These are phyloP conservation scores for Penicillium sp. DNA, from an alignment of 2,329 filamentous ascomycete species.

Conservation along the genomic window DNA sequence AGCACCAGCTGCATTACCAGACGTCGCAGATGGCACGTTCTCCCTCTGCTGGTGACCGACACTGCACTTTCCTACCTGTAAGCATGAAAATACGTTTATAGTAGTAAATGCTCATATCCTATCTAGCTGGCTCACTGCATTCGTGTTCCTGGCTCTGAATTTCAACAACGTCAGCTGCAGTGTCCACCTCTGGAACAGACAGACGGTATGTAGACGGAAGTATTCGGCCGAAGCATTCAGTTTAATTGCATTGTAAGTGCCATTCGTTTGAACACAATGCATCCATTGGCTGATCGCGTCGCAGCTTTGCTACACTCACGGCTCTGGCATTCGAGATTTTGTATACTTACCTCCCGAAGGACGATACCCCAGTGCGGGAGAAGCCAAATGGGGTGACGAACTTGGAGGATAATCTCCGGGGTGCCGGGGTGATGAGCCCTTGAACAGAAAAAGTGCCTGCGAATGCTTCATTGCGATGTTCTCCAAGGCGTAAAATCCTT, in stretches of 20 bases:
- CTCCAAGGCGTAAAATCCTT: not conserved
- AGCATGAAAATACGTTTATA: not conserved
- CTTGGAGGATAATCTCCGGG: not conserved
- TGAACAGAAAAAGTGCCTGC: not conserved
- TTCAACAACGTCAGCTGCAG: conserved; percentile 19
- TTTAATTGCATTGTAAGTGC: conserved; percentile 24
- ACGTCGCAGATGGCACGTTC: conserved; percentile 13
- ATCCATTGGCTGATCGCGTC: not conserved
- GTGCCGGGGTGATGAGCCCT: not conserved
- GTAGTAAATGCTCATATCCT: not conserved
- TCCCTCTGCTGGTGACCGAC: conserved; percentile 13
- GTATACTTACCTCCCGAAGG: not conserved
- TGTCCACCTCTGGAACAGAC: conserved; percentile 17
- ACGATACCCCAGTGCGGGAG: not conserved
- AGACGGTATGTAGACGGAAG: conserved; percentile 21
- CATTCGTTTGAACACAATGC: too few species aligned
- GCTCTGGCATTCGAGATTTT: not conserved
- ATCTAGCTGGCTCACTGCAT: conserved; percentile 23
- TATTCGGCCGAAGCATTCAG: conserved; percentile 22
- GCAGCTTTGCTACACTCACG: not conserved
- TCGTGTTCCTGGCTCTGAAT: conserved; percentile 20
- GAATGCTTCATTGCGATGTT: not conserved
- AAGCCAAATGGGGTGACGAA: not conserved
- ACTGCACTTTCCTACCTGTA: conserved; percentile 18
- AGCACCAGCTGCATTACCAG: conserved; percentile 9